Evolutionary conservation across 441 rosid genomes (phyloP), one percentile per base, ranked within the genome.

Genomic region (Metrosideros polymorpha): DNA sequence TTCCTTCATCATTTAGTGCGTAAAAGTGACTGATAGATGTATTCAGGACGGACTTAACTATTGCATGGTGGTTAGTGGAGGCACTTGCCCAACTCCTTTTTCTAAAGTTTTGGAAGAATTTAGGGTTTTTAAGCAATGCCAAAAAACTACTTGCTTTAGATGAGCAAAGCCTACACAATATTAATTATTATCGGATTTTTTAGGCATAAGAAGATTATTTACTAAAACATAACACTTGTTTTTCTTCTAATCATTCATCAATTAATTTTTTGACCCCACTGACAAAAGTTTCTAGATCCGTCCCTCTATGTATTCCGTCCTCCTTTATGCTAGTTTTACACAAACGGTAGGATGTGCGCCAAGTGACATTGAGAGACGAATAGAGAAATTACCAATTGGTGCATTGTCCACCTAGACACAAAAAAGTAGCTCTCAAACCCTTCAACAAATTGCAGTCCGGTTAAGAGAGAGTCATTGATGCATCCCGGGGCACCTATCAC

Each of bases 361-460:
- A 35, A 71, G 47, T 22, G 79, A 6, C n/a, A 8, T 71, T 35
- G 79, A 71, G 79, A 49, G 82, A 47, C n/a, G 50, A n/a, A 75
- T 52, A 84, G 83, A 84, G 83, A 86, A 85, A 91, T 91, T 90
- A 94, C 99, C 97, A 96, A 88, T 89, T 96, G 99, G 90, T 96
- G 99, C 96, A 95, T 93, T 5, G 98, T 95, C 99, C 99, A 96
- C 86, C 98, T 88, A 57, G 97, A 93, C 56, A 96, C 98, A 88
- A 96, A 95, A 88, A 96, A 96, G 92, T 90, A 94, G 89, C 95
- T 93, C 88, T 94, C 98, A 9, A 96, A 90, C 86, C 98, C 99
- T 91, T 96, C 98, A 87, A 96, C 94, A 90, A 96, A 96, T 90
- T 96, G 99, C 90, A 96, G 88, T 76, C 99, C 99, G 9, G 99